phyloP scores from a whole-genome alignment of 129 eudicot genomes.

The Flaveria ramosissima region DNA sequence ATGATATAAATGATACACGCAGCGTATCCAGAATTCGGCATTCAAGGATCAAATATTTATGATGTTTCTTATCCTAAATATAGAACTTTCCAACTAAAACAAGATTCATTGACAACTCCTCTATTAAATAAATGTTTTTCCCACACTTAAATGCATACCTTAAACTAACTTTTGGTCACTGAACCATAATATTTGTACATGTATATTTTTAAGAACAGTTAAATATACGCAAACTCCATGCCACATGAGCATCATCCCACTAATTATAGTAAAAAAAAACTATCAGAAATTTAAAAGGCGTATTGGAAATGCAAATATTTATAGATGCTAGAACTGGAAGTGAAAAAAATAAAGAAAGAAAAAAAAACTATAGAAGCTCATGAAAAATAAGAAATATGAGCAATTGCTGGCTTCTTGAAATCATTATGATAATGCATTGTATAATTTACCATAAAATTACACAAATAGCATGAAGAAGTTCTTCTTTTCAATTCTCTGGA shows the following conservation, averaged over 20 bases:
- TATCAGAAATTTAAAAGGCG: background rate
- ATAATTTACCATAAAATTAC: background rate
- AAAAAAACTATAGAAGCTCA: background rate
- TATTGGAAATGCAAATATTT: background rate
- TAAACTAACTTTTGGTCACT: background rate
- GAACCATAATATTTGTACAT: background rate
- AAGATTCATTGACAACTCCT: background rate
- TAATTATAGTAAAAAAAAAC: background rate
- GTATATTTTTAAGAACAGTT: background rate
- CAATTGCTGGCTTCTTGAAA: background rate
- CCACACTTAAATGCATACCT: background rate
- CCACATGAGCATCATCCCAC: background rate
- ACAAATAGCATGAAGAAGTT: background rate
- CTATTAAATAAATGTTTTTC: background rate
- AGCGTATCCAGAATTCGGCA: background rate
- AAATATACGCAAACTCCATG: background rate
- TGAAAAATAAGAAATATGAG: background rate
- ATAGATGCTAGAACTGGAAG: background rate
- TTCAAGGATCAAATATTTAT: background rate
- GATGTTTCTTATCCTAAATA: slow-evolving; percentile 5
- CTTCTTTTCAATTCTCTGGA: slow-evolving; percentile 11
- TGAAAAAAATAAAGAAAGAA: background rate
- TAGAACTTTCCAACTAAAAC: slow-evolving; percentile 3
- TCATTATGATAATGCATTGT: slow-evolving; percentile 13
- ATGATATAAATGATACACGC: slow-evolving; percentile 19